phyloP scores from a whole-genome alignment of 2,329 filamentous ascomycete species.

The Exophiala spinifera region DNA sequence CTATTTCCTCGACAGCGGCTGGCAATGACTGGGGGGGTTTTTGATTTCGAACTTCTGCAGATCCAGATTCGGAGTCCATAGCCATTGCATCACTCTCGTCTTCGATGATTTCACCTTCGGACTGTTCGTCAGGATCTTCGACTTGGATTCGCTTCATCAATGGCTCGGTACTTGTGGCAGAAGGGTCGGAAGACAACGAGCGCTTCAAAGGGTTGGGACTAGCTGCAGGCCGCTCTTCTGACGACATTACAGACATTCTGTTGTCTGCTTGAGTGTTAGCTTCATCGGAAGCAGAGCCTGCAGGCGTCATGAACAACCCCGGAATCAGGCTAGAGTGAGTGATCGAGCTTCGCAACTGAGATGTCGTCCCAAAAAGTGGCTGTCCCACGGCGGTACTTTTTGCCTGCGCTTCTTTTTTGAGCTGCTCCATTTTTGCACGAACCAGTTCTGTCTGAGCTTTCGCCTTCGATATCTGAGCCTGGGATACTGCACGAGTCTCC shows the following conservation, averaged over 20 bases:
- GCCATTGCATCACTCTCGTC: slow-evolving; percentile 12
- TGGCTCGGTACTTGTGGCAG: neutral
- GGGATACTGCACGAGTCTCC: neutral
- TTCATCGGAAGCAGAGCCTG: slow-evolving; percentile 9
- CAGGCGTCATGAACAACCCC: slow-evolving; percentile 50
- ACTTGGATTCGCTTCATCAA: slow-evolving; percentile 27
- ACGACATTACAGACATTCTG: neutral
- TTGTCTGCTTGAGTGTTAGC: neutral
- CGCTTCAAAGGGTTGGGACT: slow-evolving; percentile 5
- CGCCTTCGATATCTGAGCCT: slow-evolving; percentile 38
- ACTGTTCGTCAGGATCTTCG: slow-evolving; percentile 12
- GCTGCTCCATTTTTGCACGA: slow-evolving; percentile 73
- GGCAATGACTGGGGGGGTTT: neutral
- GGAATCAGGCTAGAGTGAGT: slow-evolving; percentile 42
- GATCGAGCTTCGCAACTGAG: neutral
- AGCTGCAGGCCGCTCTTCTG: neutral
- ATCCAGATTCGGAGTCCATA: slow-evolving; percentile 7
- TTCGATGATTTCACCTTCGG: slow-evolving; percentile 23
- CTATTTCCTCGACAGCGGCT: slow-evolving; percentile 21
- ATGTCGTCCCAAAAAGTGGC: neutral
- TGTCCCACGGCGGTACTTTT: neutral
- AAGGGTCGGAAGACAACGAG: slow-evolving; percentile 3
- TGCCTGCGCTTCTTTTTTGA: slow-evolving; percentile 55
- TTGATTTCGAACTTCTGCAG: slow-evolving; percentile 3
- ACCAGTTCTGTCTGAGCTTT: slow-evolving; percentile 72